These are phyloP conservation scores for Uncinocarpus reesii DNA, from an alignment of 2,329 filamentous ascomycete genomes.

Conservation along the genomic window DNA sequence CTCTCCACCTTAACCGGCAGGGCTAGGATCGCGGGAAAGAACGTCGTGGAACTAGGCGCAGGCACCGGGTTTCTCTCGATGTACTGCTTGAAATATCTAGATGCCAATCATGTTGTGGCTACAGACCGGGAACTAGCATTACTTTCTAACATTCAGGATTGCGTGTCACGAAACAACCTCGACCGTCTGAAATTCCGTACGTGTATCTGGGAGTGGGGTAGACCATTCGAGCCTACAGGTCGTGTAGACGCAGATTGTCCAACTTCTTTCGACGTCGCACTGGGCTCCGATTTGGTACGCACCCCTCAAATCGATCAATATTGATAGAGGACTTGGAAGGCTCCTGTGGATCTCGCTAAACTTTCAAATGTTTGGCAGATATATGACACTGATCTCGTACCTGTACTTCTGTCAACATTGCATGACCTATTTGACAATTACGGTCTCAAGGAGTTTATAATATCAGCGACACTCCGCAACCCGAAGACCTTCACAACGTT, in stretches of 20 bases:
- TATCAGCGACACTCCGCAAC: conserved; percentile 53
- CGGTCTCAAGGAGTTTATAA: conserved; percentile 43
- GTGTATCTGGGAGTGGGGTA: conserved; percentile 37
- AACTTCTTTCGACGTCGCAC: conserved; percentile 26
- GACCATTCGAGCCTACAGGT: conserved; percentile 19
- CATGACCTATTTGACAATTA: conserved; percentile 47
- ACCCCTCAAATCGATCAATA: not conserved
- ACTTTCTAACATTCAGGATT: conserved; percentile 32
- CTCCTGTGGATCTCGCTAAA: conserved; percentile 3
- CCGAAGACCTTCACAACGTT: conserved; percentile 52
- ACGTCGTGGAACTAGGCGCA: conserved; percentile 54
- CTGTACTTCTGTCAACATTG: conserved; percentile 48
- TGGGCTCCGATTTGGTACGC: conserved; percentile 36
- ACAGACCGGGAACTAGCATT: conserved; percentile 51
- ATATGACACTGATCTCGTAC: conserved; percentile 50
- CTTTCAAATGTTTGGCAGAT: conserved; percentile 36
- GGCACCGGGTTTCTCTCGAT: conserved; percentile 58
- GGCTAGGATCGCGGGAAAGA: conserved; percentile 42
- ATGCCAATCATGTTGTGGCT: conserved; percentile 44
- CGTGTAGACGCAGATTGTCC: not conserved
- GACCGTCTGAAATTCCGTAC: conserved; percentile 21
- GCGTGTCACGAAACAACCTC: conserved; percentile 28
- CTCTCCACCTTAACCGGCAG: conserved; percentile 41
- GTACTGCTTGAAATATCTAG: conserved; percentile 50
- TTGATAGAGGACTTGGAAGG: not conserved